phyloP scores from a whole-genome alignment of 1,284 basidiomycete genomes.

The Sporisorium iseilematis-ciliati region DNA sequence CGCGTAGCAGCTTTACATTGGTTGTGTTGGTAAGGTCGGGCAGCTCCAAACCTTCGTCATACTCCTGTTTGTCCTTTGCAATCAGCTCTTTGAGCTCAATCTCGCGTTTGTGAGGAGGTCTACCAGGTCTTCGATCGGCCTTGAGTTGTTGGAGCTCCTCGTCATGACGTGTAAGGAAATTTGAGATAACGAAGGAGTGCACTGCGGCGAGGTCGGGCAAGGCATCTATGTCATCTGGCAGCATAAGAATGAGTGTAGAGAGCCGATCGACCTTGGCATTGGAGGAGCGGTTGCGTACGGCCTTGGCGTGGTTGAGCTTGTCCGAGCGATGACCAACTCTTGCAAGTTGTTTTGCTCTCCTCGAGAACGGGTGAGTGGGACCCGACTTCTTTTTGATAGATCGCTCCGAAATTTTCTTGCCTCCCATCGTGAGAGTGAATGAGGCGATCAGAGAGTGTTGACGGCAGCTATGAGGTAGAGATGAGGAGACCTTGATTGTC shows the following conservation, averaged over 20 bases:
- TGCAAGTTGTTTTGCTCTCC: conserved; percentile 62
- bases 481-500: not conserved
- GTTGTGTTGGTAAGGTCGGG: conserved; percentile 60
- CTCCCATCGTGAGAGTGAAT: conserved; percentile 45
- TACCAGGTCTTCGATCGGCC: conserved; percentile 55
- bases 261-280: conserved; percentile 65
- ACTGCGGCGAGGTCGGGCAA: conserved; percentile 60
- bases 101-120: conserved; percentile 58
- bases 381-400: conserved; percentile 65
- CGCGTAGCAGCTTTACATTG: conserved; percentile 63
- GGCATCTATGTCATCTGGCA: conserved; percentile 55
- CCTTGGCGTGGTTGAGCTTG: conserved; percentile 53
- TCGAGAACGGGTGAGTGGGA: conserved; percentile 65
- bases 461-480: too few species aligned
- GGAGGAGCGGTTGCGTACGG: conserved; percentile 35
- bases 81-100: conserved; percentile 56
- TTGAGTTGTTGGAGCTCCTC: conserved; percentile 55
- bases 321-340: conserved; percentile 56
- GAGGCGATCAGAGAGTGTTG: not conserved
- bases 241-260: conserved; percentile 62
- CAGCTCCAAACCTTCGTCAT: conserved; percentile 62
- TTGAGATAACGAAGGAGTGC: conserved; percentile 57
- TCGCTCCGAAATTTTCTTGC: conserved; percentile 66
- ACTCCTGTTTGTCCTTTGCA: conserved; percentile 58
- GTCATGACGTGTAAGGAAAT: conserved; percentile 60